Base-by-base conservation (phyloP, 2,329 filamentous ascomycete species). In the Clonostachys chloroleuca region DNA sequence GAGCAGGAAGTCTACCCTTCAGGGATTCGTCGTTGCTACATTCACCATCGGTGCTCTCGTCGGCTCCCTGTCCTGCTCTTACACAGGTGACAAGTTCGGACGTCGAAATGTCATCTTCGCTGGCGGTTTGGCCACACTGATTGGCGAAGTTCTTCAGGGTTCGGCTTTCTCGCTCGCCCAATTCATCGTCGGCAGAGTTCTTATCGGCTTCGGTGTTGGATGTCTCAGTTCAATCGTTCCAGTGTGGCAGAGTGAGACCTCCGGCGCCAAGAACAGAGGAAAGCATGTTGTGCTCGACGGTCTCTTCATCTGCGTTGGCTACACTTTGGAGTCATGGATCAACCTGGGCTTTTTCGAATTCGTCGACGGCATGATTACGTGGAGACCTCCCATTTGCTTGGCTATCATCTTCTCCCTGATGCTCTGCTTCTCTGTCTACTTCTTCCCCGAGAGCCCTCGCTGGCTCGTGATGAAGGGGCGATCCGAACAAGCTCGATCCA, bases 11-110 rank as follows among this genome's bases (percentile, higher is more conserved):
- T 72, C 77, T 0, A 74, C 69, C 1, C 70, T 72, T 14, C 73
- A 78, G 55, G 60, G 60, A 45, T 51, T 55, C 42, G 63, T 74
- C 7, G 70, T 78, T 12, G 75, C 74, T 2, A 68, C 68, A 3
- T 78, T 78, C 53, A 75, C 77, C n/a, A 72, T 82, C 43, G 80
- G 80, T 6, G 80, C 78, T 12, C 77, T 83, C 53, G 59, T 78
- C 70, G 52, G 81, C 72, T 81, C 58, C 6, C 37, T 63, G 5
- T 56, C 58, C 3, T 63, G 60, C 47, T 58, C 59, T 4, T 63
- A 56, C 42, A 80, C 78, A 3, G 80, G 80, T 68, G 80, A 84
- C 53, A 70, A 70, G 39, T 73, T 81, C 42, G 81, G 81, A 9
- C 72, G 81, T n/a, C 71, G 73, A 49, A 69, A 69, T 51, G 80